Conservation (phyloP, 192 early-diverging fungal genomes). For the Linnemannia schmuckeri region DNA sequence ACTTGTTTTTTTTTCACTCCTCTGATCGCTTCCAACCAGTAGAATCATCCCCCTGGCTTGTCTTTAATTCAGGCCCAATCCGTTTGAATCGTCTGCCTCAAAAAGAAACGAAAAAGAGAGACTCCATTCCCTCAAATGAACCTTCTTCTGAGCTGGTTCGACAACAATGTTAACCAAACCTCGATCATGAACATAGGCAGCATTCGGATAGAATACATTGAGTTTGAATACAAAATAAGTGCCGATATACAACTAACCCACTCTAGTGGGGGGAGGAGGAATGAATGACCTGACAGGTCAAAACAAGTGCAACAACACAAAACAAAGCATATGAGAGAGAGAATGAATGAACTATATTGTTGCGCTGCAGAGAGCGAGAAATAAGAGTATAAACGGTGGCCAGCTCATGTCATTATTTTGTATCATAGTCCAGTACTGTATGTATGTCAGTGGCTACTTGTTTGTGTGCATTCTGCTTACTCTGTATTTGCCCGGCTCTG, state of each 20-base stretch:
- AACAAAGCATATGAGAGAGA: conserved; percentile 3
- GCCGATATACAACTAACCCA: background rate
- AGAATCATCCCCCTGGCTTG: background rate
- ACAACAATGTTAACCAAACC: background rate
- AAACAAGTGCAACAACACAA: background rate
- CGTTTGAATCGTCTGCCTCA: background rate
- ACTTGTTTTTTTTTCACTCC: background rate
- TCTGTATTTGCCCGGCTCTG: background rate
- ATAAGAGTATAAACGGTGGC: background rate
- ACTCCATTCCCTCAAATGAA: background rate
- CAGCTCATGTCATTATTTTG: too few species aligned
- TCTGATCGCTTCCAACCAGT: background rate
- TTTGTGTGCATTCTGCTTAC: background rate
- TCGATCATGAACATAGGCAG: background rate
- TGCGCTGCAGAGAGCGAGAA: background rate
- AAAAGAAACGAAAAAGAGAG: background rate
- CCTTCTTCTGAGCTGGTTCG: background rate
- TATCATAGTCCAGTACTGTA: too few species aligned
- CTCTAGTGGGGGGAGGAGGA: background rate
- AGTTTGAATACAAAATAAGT: background rate
- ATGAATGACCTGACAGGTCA: background rate
- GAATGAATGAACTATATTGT: background rate
- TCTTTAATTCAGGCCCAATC: background rate
- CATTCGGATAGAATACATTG: background rate
- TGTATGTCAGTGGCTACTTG: background rate